phyloP scores from a whole-genome alignment of 352 stramenopile species.

The Phytopythium chamaehyphon region DNA sequence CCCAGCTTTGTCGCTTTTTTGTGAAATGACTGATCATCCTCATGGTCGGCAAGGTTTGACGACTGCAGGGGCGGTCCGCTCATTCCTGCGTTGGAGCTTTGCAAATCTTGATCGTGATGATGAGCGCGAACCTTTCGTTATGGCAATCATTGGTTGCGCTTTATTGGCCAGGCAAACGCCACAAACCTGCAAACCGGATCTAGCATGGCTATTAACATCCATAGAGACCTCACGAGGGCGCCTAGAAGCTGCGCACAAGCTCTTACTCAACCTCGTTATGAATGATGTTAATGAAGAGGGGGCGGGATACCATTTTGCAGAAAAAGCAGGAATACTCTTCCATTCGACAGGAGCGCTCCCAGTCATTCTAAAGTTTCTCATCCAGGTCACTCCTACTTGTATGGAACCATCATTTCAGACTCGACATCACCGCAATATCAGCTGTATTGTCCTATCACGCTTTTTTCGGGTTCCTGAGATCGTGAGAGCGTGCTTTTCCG shows the following conservation, averaged over 20 bases:
- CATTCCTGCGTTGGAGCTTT: slow-evolving; percentile 44
- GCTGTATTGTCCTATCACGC: slow-evolving; percentile 56
- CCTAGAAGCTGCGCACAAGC: slow-evolving; percentile 38
- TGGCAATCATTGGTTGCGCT: slow-evolving; percentile 46
- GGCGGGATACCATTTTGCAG: slow-evolving; percentile 6
- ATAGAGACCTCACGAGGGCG: slow-evolving; percentile 26
- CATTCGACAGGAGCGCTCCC: slow-evolving; percentile 34
- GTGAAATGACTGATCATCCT: slow-evolving; percentile 43
- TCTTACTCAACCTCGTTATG: slow-evolving; percentile 45
- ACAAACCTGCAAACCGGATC: slow-evolving; percentile 10
- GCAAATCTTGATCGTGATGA: slow-evolving; percentile 20
- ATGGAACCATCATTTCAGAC: slow-evolving; percentile 51
- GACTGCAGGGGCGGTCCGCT: slow-evolving; percentile 45
- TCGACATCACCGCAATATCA: slow-evolving; percentile 57
- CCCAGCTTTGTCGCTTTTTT: slow-evolving; percentile 47
- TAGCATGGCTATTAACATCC: slow-evolving; percentile 18
- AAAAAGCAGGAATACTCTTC: slow-evolving; percentile 36
- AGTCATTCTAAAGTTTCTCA: slow-evolving; percentile 44
- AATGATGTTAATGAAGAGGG: slow-evolving; percentile 24
- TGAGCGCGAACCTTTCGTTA: slow-evolving; percentile 24
- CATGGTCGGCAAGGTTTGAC: slow-evolving; percentile 61
- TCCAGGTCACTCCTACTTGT: slow-evolving; percentile 46
- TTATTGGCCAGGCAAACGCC: slow-evolving; percentile 44
- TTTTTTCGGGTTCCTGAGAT: slow-evolving; percentile 41
- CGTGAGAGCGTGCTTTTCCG: slow-evolving; percentile 40